Evolutionary conservation across 768 basidiomycete species (phyloP).

Genomic region (Hericium rajendrae): DNA sequence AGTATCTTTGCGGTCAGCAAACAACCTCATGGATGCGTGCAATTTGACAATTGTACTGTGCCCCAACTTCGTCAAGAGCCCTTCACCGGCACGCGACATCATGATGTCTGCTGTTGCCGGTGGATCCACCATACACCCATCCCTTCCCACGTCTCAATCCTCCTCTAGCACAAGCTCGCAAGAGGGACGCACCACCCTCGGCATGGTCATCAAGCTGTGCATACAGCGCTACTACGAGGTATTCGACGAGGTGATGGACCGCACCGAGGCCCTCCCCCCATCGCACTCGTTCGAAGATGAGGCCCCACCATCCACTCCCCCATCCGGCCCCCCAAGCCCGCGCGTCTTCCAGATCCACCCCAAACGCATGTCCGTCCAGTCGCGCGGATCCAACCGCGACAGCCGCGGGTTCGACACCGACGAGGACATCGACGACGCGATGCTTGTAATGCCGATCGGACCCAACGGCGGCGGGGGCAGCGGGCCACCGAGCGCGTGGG

Average conservation of each 20-base stretch:
- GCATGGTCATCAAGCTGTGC: constrained; percentile 63
- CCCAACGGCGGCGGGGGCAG: constrained; percentile 19
- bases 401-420: constrained; percentile 40
- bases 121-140: constrained; percentile 29
- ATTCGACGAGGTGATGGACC: constrained; percentile 74
- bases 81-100: constrained; percentile 62
- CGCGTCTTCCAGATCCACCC: constrained; percentile 3
- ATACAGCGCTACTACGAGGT: constrained; percentile 80
- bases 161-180: constrained; percentile 18
- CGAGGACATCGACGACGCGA: constrained; percentile 67
- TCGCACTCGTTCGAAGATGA: constrained; percentile 11
- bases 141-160: constrained; percentile 15
- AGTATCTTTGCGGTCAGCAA: constrained; percentile 53
- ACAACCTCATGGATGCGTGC: constrained; percentile 74
- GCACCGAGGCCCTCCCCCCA: constrained; percentile 44
- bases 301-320: constrained; percentile 4
- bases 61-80: constrained; percentile 69
- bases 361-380: constrained; percentile 11
- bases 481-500: constrained; percentile 32
- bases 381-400: constrained; percentile 18
- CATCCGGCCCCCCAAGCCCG: constrained; percentile 2
- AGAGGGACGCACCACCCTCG: constrained; percentile 56
- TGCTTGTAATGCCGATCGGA: constrained; percentile 66
- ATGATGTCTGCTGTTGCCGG: constrained; percentile 60
- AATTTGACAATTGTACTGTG: constrained; percentile 74